Base-by-base conservation (phyloP, 148 eudicot species). In the Oxyria digyna region DNA sequence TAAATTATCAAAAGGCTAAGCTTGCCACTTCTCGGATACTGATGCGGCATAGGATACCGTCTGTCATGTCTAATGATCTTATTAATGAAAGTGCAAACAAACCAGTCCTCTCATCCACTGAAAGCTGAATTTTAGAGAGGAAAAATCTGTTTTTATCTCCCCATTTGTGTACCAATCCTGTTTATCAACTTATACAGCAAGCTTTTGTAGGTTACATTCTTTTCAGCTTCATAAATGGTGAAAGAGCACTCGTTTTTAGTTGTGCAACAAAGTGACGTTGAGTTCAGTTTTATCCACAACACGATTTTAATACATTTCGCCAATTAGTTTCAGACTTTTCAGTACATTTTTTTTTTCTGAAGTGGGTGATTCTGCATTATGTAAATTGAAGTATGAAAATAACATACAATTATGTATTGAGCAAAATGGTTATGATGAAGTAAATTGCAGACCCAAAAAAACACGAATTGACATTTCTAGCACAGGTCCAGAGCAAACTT, bases 1-100 rank as follows among this genome's bases (percentile, higher is more conserved):
- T 93, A 69, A 82, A 87, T 70, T 86, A 86, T 77, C 74, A 77
- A 17, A 75, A 70, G 59, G 98, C 96, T 49, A 87, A 84, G 78
- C 78, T 86, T 55, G 96, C 96, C 71, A 89, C 98, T 18, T 81
- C 81, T 48, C 91, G 89, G 4, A 93, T 93, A 65, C 78, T 93
- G 77, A 85, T 77, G 71, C 85, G 95, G 71, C 95, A 89, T 74
- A 77, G 98, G 68, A 93, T 93, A 77, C 89, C 90, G 63, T 86
- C 95, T 20, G 79, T 96, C 69, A 42, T 76, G 77, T 93, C 96
- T 32, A 68, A 15, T 54, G 98, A 93, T 82, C 88, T 89, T 29
- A 17, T 74, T 11, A 74, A 76, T 9, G 55, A 79, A 69, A 75
- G 63, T 72, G 74, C 62, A 4, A 69, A 70, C 17, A 79, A 78